Evolutionary conservation across 768 basidiomycete genomes (phyloP).

Genomic region (Daedaleopsis nitida): DNA sequence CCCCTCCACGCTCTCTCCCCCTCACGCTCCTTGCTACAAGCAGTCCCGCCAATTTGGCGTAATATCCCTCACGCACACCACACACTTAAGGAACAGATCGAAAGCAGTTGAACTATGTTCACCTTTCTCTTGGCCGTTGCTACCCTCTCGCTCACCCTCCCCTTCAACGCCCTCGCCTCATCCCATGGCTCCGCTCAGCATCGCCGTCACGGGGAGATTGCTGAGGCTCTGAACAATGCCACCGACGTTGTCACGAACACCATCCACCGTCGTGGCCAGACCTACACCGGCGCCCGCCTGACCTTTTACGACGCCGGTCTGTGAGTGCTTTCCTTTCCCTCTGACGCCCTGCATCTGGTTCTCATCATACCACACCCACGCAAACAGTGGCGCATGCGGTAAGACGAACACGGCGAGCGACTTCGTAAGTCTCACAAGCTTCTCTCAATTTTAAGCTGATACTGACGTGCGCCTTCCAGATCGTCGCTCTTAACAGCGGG

Average conservation of each 20-base stretch:
- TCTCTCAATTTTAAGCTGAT: neutral
- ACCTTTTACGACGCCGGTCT: constrained; percentile 41
- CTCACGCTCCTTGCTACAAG: constrained; percentile 23
- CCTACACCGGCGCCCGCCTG: constrained; percentile 30
- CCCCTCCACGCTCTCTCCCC: constrained; percentile 19
- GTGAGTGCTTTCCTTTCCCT: constrained; percentile 24
- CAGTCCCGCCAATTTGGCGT: neutral
- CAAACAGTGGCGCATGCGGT: constrained; percentile 35
- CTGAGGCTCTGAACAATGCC: constrained; percentile 25
- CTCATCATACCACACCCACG: neutral
- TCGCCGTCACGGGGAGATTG: constrained; percentile 32
- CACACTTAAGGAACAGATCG: neutral
- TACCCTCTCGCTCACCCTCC: constrained; percentile 27
- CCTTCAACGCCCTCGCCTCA: constrained; percentile 23
- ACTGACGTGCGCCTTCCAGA: constrained; percentile 21
- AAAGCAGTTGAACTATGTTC: constrained; percentile 23
- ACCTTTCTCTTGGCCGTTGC: constrained; percentile 24
- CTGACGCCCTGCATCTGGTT: neutral
- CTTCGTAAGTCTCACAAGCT: constrained; percentile 29
- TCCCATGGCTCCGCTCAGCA: constrained; percentile 15
- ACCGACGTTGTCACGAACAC: constrained; percentile 11
- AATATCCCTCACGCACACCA: neutral
- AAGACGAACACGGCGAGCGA: constrained; percentile 32
- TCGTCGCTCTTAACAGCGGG: constrained; percentile 38
- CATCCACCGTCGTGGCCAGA: constrained; percentile 19